A percentile compares a stretch with the other conserved stretches of the same genome.
Evolutionary conservation across 225 moss, liverwort and hornwort species (phyloP).

Genomic region (Rhytidiadelphus loreus): DNA sequence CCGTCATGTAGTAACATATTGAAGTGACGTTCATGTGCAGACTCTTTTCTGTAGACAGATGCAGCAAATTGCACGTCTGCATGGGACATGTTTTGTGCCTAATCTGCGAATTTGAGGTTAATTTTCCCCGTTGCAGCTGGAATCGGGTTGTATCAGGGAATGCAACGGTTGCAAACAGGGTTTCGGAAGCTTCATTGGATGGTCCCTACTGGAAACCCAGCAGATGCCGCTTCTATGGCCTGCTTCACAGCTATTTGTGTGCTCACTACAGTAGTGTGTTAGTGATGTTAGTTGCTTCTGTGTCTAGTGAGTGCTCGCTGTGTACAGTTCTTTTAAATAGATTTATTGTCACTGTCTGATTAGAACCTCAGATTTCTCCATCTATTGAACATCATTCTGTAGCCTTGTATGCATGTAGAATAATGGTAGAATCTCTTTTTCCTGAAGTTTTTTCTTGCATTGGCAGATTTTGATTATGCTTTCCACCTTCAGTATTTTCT

Average conservation of each 20-base stretch:
- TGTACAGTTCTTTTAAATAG: neutral
- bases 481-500: neutral
- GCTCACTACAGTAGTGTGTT: conserved; percentile 15
- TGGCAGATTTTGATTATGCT: neutral
- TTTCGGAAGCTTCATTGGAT: conserved; percentile 1
- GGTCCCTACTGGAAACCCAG: conserved; percentile 20
- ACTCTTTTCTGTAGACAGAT: neutral
- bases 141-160: conserved; percentile 2
- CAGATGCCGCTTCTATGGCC: conserved; percentile 5
- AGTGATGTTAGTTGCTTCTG: conserved; percentile 1
- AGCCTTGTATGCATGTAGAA: neutral
- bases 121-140: conserved; percentile 1
- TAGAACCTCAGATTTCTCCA: neutral
- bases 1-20: neutral
- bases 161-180: neutral
- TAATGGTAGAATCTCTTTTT: neutral
- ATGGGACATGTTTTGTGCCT: conserved; percentile 15
- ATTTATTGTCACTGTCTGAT: neutral
- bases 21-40: conserved; percentile 9
- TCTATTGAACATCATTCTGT: conserved; percentile 1
- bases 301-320: neutral
- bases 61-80: no score
- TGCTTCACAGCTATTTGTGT: conserved; percentile 22
- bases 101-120: neutral
- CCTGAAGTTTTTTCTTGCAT: neutral